Conservation (phyloP, 1,284 basidiomycete species). For the Boletus sp. region DNA sequence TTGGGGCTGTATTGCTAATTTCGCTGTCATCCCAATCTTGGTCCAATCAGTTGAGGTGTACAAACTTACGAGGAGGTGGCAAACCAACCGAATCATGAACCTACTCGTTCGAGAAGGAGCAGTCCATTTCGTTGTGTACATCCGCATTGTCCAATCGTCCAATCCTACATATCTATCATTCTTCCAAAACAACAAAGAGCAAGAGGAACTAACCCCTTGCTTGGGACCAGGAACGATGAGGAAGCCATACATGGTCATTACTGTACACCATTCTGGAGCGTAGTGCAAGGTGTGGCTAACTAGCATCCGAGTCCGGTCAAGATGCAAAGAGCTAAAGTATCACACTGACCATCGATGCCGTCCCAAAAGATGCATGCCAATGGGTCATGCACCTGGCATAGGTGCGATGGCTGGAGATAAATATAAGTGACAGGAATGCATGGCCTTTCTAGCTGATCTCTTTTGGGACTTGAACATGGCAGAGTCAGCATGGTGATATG, state of each 20-base stretch:
- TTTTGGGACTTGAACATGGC: conserved; percentile 52
- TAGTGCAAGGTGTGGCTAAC: no score
- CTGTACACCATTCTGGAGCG: no score
- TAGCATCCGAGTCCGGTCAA: no score
- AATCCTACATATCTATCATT: neutral
- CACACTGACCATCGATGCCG: no score
- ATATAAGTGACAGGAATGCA: conserved; percentile 63
- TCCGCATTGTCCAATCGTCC: neutral
- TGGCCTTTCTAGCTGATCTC: conserved; percentile 46
- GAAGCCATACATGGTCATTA: no score
- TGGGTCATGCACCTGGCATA: conserved; percentile 71
- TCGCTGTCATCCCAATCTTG: neutral
- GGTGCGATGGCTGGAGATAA: conserved; percentile 30
- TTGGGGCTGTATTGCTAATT: neutral
- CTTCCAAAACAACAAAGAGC: no score
- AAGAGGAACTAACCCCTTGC: no score
- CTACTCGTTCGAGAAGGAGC: conserved; percentile 1
- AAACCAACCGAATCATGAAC: neutral
- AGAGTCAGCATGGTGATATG: conserved; percentile 14
- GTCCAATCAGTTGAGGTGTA: neutral
- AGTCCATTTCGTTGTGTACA: conserved; percentile 1
- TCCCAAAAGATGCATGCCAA: conserved; percentile 70
- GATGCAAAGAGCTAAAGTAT: no score
- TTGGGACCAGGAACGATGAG: no score
- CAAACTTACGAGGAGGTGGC: neutral